Percentiles rank a stretch among this genome's conserved stretches.
phyloP scores from a whole-genome alignment of 805 yeast genomes.

The Kazachstania bromeliacearum region DNA sequence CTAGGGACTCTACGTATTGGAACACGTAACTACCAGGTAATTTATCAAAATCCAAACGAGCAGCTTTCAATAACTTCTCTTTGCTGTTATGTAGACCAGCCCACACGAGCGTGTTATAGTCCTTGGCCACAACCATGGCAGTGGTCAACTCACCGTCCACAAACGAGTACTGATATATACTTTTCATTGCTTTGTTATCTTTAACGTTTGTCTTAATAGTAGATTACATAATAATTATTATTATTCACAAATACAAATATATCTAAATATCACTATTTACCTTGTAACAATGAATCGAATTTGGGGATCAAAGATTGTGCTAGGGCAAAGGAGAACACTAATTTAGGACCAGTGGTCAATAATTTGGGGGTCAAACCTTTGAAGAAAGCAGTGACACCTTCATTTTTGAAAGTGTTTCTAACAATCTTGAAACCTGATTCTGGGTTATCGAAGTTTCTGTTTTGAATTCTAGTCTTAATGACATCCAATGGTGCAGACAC shows the following conservation, averaged over 20 bases:
- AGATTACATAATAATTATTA: background rate
- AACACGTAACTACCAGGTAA: no score
- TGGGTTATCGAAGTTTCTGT: conserved; percentile 89
- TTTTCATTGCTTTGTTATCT: no score
- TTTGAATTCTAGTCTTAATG: conserved; percentile 96
- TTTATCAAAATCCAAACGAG: no score
- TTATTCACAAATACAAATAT: background rate
- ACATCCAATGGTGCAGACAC: conserved; percentile 97
- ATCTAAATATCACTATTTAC: background rate
- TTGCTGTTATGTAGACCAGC: no score
- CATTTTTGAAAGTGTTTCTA: conserved; percentile 86
- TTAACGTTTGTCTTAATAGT: background rate
- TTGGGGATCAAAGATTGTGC: conserved; percentile 97
- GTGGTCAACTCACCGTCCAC: background rate
- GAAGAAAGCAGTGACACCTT: conserved; percentile 85
- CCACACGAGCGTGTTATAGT: no score
- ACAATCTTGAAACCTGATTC: conserved; percentile 88
- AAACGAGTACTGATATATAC: background rate
- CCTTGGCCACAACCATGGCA: background rate
- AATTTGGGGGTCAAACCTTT: conserved; percentile 95
- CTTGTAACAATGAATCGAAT: conserved; percentile 58
- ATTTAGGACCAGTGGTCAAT: conserved; percentile 95
- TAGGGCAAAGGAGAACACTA: conserved; percentile 94
- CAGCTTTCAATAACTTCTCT: no score
- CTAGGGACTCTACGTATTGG: no score